Percentiles rank a stretch among this genome's conserved stretches.
These are phyloP conservation scores for Backusella psychrophila DNA, from an alignment of 192 early-diverging fungal genomes.

Conservation along the genomic window DNA sequence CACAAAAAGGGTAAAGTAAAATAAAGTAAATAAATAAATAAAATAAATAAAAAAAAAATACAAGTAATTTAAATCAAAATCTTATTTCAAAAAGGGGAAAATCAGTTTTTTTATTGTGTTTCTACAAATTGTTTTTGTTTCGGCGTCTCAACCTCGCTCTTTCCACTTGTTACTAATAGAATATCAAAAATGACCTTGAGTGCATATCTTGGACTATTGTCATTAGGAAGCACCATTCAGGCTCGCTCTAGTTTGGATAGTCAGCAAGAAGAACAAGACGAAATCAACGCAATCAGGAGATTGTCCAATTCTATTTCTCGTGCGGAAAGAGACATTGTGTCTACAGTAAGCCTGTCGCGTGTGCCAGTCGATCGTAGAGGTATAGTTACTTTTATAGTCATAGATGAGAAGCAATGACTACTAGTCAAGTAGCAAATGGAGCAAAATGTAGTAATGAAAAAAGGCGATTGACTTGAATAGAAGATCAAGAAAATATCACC, in stretches of 20 bases:
- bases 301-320: neutral
- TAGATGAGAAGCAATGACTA: neutral
- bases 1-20: neutral
- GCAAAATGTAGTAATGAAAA: neutral
- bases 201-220: slow-evolving; percentile 9
- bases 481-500: slow-evolving; percentile 21
- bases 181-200: slow-evolving; percentile 9
- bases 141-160: neutral
- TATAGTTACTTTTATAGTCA: neutral
- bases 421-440: neutral
- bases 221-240: slow-evolving; percentile 4
- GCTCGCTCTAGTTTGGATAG: neutral
- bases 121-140: neutral
- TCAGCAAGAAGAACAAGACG: neutral
- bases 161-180: neutral
- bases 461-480: neutral
- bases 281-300: neutral
- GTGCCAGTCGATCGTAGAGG: slow-evolving; percentile 8
- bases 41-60: neutral
- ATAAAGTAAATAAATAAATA: neutral
- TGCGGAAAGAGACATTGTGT: neutral
- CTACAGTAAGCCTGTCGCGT: neutral
- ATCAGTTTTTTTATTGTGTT: neutral
- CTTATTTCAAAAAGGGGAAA: neutral
- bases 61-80: neutral